A percentile compares a stretch with the other conserved stretches of the same genome.
phyloP scores from a whole-genome alignment of 1,139 yeast genomes.

The Blastobotrys buckinghamii region DNA sequence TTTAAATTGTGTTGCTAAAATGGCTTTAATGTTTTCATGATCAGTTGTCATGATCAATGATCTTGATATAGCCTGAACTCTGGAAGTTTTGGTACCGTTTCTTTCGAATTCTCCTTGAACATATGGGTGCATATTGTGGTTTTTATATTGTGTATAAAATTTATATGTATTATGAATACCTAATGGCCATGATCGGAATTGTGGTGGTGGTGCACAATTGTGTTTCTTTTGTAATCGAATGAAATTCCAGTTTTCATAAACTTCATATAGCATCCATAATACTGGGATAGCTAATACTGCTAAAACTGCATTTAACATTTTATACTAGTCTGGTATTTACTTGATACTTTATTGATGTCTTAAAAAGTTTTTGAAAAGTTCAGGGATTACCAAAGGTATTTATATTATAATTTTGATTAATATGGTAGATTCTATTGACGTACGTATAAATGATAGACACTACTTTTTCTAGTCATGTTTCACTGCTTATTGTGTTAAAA shows the following conservation, averaged over 20 bases:
- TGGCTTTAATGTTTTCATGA: constrained; percentile 40
- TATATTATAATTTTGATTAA: no score
- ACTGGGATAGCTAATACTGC: constrained; percentile 5
- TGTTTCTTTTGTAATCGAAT: constrained; percentile 8
- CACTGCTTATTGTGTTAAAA: no score
- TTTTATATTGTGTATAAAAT: constrained; percentile 2
- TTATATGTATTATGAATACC: constrained; percentile 16
- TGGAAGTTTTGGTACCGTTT: constrained; percentile 12
- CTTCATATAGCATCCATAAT: constrained; percentile 3
- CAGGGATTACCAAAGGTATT: no score
- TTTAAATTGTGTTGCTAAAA: constrained; percentile 30
- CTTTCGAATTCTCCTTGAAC: constrained; percentile 3
- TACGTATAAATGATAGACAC: no score
- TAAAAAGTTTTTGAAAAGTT: no score
- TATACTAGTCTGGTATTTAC: neutral
- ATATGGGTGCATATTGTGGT: constrained; percentile 8
- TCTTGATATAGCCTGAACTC: constrained; percentile 16
- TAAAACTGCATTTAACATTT: constrained; percentile 1
- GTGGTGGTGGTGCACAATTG: constrained; percentile 9
- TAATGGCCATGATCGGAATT: constrained; percentile 15
- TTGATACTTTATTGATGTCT: no score
- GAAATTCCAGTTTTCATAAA: constrained; percentile 7
- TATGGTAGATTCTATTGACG: no score
- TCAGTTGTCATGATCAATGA: constrained; percentile 31
- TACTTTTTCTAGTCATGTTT: no score